Conservation (phyloP, 768 basidiomycete species). For the Boletus edulis region DNA sequence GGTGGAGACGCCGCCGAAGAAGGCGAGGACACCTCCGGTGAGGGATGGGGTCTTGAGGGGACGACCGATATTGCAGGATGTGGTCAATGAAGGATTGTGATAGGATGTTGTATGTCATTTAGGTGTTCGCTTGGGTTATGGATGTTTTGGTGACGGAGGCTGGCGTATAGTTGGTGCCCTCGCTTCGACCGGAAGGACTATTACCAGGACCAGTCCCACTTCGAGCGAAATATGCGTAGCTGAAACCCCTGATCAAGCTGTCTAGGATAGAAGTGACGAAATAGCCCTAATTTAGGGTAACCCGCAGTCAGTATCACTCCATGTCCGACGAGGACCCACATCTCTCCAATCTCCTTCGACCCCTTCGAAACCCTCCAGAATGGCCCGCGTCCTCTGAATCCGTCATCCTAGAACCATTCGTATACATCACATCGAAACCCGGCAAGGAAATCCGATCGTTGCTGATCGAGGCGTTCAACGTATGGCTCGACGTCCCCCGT, state of each 20-base stretch:
- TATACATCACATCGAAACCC: conserved; percentile 77
- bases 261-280: too few relatives aligned
- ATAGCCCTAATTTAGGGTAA: too few relatives aligned
- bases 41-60: conserved; percentile 50
- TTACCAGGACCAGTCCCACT: too few relatives aligned
- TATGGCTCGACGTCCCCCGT: conserved; percentile 81
- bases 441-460: conserved; percentile 91
- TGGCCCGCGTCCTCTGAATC: conserved; percentile 38
- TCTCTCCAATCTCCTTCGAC: conserved; percentile 17
- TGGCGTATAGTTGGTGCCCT: too few relatives aligned
- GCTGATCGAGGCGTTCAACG: conserved; percentile 91
- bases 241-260: too few relatives aligned
- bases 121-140: too few relatives aligned
- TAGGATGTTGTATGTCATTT: neutral
- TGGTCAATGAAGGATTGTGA: conserved; percentile 45
- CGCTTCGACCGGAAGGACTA: too few relatives aligned
- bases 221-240: too few relatives aligned
- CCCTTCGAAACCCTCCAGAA: conserved; percentile 18
- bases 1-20: conserved; percentile 29
- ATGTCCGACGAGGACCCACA: neutral
- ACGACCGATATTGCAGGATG: conserved; percentile 59
- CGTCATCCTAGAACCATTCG: conserved; percentile 78
- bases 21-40: conserved; percentile 33
- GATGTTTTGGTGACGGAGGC: too few relatives aligned
- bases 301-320: too few relatives aligned